phyloP scores from a whole-genome alignment of 177 flowering plant genomes.

The Vitis hybrid region DNA sequence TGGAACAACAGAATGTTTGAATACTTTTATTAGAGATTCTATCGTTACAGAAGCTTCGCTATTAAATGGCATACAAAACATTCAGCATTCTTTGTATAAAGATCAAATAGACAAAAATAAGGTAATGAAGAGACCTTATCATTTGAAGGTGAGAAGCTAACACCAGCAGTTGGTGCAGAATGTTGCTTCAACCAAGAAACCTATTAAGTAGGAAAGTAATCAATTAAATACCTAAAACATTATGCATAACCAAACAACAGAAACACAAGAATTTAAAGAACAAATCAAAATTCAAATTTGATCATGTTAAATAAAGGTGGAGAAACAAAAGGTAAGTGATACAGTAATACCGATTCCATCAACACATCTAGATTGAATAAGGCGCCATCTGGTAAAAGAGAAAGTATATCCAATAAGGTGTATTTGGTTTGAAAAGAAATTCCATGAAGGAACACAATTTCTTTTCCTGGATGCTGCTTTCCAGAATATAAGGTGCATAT shows the following conservation, averaged over 20 bases:
- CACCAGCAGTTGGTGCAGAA: constrained; percentile 94
- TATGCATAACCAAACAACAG: not conserved
- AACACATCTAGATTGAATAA: not conserved
- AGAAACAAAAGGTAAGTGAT: not conserved
- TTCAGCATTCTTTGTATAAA: not conserved
- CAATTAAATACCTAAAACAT: not conserved
- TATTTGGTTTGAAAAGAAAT: no score
- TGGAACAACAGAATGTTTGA: constrained; percentile 1
- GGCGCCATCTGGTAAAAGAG: not conserved
- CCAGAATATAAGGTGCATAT: not conserved
- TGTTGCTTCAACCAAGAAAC: constrained; percentile 95
- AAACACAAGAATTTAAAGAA: not conserved
- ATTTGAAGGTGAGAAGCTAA: constrained; percentile 90
- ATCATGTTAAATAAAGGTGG: not conserved
- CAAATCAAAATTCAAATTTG: not conserved
- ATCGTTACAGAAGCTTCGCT: not conserved
- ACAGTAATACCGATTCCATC: not conserved
- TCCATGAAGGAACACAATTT: no score
- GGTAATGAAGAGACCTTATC: constrained; percentile 65
- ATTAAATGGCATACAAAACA: not conserved
- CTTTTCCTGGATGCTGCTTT: not conserved
- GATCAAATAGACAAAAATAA: not conserved
- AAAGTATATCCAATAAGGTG: not conserved
- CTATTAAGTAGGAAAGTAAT: constrained; percentile 34
- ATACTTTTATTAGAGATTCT: not conserved